These are phyloP conservation scores for Yamadazyma nakazawae DNA, from an alignment of 805 yeast genomes.

Conservation along the genomic window DNA sequence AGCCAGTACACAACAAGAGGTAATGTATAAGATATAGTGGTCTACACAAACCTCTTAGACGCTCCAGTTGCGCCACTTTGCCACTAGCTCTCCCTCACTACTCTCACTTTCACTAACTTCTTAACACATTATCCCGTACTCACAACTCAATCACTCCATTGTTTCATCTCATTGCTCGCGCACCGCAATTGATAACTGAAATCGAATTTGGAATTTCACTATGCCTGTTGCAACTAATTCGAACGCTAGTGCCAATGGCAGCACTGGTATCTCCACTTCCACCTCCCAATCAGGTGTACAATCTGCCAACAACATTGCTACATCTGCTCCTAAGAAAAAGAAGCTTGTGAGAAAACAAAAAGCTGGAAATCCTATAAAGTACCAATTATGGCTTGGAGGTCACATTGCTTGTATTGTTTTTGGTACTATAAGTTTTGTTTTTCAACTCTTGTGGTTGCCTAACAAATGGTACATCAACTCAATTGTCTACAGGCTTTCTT, in stretches of 20 bases:
- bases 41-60: no score
- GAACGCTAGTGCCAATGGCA: neutral
- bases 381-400: slow-evolving; percentile 55
- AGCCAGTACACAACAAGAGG: no score
- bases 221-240: neutral
- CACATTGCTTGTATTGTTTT: slow-evolving; percentile 45
- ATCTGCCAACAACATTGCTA: slow-evolving; percentile 5
- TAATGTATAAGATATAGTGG: no score
- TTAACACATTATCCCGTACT: no score
- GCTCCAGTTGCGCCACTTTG: no score
- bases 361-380: slow-evolving; percentile 38
- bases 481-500: slow-evolving; percentile 51
- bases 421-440: slow-evolving; percentile 37
- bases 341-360: slow-evolving; percentile 27
- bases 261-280: neutral
- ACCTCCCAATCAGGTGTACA: neutral
- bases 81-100: no score
- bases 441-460: slow-evolving; percentile 40
- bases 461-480: slow-evolving; percentile 43
- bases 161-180: neutral
- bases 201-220: neutral
- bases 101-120: neutral
- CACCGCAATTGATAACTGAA: neutral
- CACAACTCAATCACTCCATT: neutral
- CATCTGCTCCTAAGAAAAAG: slow-evolving; percentile 22